Conservation (phyloP, 2,329 filamentous ascomycete genomes). For the Colletotrichum plurivorum region DNA sequence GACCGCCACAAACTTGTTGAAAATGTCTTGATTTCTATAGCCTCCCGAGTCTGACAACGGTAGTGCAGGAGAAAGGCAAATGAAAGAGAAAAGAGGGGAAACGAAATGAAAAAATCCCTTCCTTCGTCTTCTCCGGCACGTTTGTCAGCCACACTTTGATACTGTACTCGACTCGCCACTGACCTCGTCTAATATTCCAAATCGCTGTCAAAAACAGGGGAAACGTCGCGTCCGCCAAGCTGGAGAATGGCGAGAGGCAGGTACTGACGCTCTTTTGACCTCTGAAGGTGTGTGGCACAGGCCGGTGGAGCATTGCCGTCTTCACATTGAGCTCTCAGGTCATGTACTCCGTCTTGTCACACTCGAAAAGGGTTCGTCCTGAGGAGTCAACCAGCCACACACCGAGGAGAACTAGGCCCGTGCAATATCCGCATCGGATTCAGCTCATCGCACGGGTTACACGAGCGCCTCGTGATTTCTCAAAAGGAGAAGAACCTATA, state of each 20-base stretch:
- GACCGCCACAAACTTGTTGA: background rate
- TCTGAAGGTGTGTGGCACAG: constrained; percentile 21
- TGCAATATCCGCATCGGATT: background rate
- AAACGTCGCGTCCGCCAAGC: background rate
- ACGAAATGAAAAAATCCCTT: too few relatives aligned
- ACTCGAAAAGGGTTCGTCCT: constrained; percentile 14
- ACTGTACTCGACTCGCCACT: background rate
- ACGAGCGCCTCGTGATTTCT: background rate
- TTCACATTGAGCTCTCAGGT: constrained; percentile 23
- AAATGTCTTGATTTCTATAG: background rate
- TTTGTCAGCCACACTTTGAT: too few relatives aligned
- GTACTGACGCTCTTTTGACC: background rate
- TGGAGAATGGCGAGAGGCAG: background rate
- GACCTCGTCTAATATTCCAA: background rate
- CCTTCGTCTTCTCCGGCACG: too few relatives aligned
- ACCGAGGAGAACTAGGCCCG: background rate
- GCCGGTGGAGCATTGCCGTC: background rate
- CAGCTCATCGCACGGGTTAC: constrained; percentile 6
- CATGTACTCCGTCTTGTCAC: constrained; percentile 15
- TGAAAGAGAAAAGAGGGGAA: too few relatives aligned
- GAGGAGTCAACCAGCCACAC: constrained; percentile 1
- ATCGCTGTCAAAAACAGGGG: background rate
- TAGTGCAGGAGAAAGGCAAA: too few relatives aligned
- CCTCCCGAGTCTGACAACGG: too few relatives aligned
- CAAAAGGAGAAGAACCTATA: background rate